Percentiles rank a stretch among this genome's conserved stretches.
Conservation (phyloP, 352 stramenopile genomes). For the Phytophthora vignae region DNA sequence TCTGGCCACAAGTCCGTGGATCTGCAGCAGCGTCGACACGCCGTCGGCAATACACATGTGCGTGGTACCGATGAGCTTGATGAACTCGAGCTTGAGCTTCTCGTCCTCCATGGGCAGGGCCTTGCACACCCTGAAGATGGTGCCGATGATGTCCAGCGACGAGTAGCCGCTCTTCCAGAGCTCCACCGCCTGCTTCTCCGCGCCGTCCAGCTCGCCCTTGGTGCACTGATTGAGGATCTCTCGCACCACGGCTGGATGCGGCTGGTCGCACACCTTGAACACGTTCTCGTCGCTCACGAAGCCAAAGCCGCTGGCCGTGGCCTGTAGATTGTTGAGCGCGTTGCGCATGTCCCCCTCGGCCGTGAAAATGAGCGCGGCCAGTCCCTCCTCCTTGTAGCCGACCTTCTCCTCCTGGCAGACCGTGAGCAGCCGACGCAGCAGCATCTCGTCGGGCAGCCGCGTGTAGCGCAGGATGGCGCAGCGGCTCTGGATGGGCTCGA, state of each 20-base stretch:
- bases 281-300: constrained; percentile 97
- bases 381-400: constrained; percentile 89
- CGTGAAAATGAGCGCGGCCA: constrained; percentile 99
- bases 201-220: constrained; percentile 85
- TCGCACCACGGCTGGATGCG: constrained; percentile 91
- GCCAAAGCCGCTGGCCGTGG: constrained; percentile 95
- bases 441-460: constrained; percentile 95
- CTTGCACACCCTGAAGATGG: constrained; percentile 97
- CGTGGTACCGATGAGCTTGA: constrained; percentile 89
- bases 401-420: constrained; percentile 95
- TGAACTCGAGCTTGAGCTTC: constrained; percentile 89
- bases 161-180: constrained; percentile 94
- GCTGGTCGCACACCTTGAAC: constrained; percentile 97
- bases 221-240: constrained; percentile 77
- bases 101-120: constrained; percentile 81
- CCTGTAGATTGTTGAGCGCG: constrained; percentile 99
- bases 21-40: constrained; percentile 93
- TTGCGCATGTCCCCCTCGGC: constrained; percentile 99
- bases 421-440: constrained; percentile 93
- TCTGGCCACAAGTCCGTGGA: constrained; percentile 93
- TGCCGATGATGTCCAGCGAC: constrained; percentile 98
- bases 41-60: constrained; percentile 97
- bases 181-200: constrained; percentile 75
- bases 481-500: constrained; percentile 98
- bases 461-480: constrained; percentile 98